Conservation (phyloP, 1,284 basidiomycete genomes). For the Cryptococcus sp. region DNA sequence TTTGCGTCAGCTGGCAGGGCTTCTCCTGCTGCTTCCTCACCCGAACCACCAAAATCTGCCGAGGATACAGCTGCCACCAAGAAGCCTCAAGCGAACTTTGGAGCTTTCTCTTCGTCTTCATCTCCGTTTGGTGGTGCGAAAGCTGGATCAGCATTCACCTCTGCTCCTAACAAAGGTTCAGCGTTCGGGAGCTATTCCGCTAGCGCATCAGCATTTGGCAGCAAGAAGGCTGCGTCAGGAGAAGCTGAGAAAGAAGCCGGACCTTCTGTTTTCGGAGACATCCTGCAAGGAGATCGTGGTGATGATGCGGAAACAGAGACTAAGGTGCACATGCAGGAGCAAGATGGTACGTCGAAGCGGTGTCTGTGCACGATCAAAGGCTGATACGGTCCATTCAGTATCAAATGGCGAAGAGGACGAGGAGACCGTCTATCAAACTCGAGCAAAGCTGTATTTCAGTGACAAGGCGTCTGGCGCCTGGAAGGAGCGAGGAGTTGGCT, state of each 20-base stretch:
- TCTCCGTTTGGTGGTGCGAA: constrained; percentile 36
- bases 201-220: constrained; percentile 36
- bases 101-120: constrained; percentile 49
- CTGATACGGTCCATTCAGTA: constrained; percentile 57
- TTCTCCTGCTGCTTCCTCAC: background rate
- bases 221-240: constrained; percentile 24
- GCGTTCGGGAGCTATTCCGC: constrained; percentile 46
- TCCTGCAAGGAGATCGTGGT: constrained; percentile 32
- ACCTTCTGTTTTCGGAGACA: constrained; percentile 40
- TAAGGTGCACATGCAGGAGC: constrained; percentile 60
- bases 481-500: constrained; percentile 86
- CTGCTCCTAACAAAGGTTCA: constrained; percentile 17
- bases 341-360: constrained; percentile 62
- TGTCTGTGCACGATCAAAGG: constrained; percentile 8
- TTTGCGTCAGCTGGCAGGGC: background rate
- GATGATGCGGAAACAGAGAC: constrained; percentile 53
- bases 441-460: constrained; percentile 80
- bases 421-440: constrained; percentile 76
- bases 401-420: constrained; percentile 92
- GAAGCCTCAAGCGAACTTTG: constrained; percentile 5
- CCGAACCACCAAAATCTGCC: constrained; percentile 10
- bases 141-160: constrained; percentile 16
- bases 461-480: constrained; percentile 65
- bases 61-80: constrained; percentile 5
- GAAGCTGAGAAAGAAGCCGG: constrained; percentile 19